Evolutionary conservation across 148 eudicot species (phyloP).

Genomic region (Fagopyrum tataricum): DNA sequence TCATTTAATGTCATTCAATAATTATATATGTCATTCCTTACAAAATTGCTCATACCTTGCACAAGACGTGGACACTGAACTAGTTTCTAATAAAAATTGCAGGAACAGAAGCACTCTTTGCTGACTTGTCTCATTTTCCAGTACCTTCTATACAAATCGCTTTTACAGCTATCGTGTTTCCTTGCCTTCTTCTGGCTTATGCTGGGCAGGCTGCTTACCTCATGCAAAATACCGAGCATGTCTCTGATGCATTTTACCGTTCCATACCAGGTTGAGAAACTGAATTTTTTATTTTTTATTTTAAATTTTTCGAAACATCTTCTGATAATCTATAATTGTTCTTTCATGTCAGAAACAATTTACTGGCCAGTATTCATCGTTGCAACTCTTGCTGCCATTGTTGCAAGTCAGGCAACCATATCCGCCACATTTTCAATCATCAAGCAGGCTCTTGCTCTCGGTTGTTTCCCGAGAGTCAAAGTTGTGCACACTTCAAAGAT

Average conservation of each 20-base stretch:
- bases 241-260: conserved; percentile 75
- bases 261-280: conserved; percentile 99
- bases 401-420: conserved; percentile 98
- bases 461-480: conserved; percentile 97
- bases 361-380: conserved; percentile 91
- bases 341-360: conserved; percentile 41
- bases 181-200: conserved; percentile 94
- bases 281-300: too few species aligned
- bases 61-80: too few species aligned
- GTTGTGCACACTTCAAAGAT: conserved; percentile 93
- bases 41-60: too few species aligned
- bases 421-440: conserved; percentile 94
- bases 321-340: not conserved
- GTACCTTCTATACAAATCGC: conserved; percentile 89
- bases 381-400: conserved; percentile 93
- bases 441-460: conserved; percentile 89
- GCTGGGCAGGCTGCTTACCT: conserved; percentile 97
- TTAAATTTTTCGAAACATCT: too few species aligned
- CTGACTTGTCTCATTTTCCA: conserved; percentile 92
- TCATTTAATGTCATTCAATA: too few species aligned
- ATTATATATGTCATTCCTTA: too few species aligned
- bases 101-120: conserved; percentile 98
- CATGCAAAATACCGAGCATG: conserved; percentile 62
- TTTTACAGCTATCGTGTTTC: conserved; percentile 80
- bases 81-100: conserved; percentile 10